Evolutionary conservation across 768 basidiomycete species (phyloP).

Genomic region (Hericium erinaceus): DNA sequence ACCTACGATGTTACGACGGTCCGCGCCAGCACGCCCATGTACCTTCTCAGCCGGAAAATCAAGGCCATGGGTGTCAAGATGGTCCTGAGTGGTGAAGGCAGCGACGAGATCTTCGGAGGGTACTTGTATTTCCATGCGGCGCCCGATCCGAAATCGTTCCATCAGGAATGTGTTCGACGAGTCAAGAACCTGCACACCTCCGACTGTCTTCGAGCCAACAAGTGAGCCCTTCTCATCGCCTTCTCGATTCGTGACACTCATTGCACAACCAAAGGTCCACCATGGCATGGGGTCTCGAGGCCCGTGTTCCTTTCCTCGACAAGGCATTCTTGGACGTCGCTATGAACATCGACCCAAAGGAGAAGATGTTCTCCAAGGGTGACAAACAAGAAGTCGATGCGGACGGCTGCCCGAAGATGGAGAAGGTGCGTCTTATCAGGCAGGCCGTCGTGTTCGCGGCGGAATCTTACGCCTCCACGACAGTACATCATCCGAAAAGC

Average conservation of each 20-base stretch:
- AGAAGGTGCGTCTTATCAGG: conserved; percentile 54
- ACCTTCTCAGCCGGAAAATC: conserved; percentile 94
- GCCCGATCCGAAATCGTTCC: conserved; percentile 79
- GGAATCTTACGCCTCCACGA: conserved; percentile 6
- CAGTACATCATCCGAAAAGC: conserved; percentile 95
- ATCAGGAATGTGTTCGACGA: conserved; percentile 89
- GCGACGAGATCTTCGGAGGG: conserved; percentile 95
- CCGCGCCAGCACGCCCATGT: conserved; percentile 97
- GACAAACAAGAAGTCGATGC: conserved; percentile 59
- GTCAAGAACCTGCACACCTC: conserved; percentile 97
- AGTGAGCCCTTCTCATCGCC: conserved; percentile 39
- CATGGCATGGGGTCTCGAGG: conserved; percentile 99
- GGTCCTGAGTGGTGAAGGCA: conserved; percentile 96
- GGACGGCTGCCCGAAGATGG: conserved; percentile 89
- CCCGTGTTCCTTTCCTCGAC: conserved; percentile 97
- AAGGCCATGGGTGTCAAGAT: conserved; percentile 99
- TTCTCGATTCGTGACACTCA: conserved; percentile 2
- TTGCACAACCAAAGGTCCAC: conserved; percentile 56
- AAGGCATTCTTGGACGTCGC: conserved; percentile 90
- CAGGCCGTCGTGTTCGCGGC: not conserved
- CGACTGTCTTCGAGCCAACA: conserved; percentile 97
- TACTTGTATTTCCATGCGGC: conserved; percentile 99
- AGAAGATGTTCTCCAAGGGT: conserved; percentile 90
- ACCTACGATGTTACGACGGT: conserved; percentile 99
- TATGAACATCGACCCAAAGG: conserved; percentile 81